Evolutionary conservation across 345 rosid species (phyloP), one percentile per base, ranked within the genome.

Genomic region (Brassica incana): DNA sequence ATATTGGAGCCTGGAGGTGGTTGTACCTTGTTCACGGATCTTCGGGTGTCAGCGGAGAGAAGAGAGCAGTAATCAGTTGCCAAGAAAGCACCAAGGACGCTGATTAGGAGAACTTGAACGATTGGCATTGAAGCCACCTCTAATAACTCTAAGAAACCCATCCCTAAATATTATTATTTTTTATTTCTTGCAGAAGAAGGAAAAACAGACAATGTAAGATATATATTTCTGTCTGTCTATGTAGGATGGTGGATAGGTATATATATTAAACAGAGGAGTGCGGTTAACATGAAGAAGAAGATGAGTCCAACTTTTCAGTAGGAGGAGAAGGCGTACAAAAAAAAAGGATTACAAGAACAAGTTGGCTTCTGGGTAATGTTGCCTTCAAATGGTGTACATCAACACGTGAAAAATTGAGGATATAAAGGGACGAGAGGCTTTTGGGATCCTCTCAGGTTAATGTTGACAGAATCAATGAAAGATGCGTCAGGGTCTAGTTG

Each of bases 61-160:
- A 95, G 91, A 74, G 88, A 89, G 73, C 88, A 85, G 73, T 83
- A 87, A 25, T 86, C 87, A 4, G 97, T 87, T 2, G 98, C 92
- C 90, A 95, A 67, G 82, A 91, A 82, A 84, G 97, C 98, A 75
- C 99, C 99, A 77, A 95, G 78, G 38, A 83, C 30, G 65, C 96
- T 87, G 38, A 93, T 87, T 10, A 93, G 25, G 5, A 95, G 88
- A 67, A 95, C 94, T 81, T 93, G 94, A 18, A 95, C 58, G 48
- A 88, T 81, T 69, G 99, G 99, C 96, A 91, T 85, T 3, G 94
- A 86, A 48, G 99, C 91, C 90, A 90, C 96, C 82, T 89, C 92
- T 61, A 95, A 84, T 72, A 95, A 82, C 40, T 94, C 83, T 90
- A 89, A 93, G 87, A 93, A 95, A 54, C 98, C 97, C 99, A 95